These are phyloP conservation scores for Schwanniomyces vanrijiae DNA, from an alignment of 805 yeast species.

Conservation along the genomic window DNA sequence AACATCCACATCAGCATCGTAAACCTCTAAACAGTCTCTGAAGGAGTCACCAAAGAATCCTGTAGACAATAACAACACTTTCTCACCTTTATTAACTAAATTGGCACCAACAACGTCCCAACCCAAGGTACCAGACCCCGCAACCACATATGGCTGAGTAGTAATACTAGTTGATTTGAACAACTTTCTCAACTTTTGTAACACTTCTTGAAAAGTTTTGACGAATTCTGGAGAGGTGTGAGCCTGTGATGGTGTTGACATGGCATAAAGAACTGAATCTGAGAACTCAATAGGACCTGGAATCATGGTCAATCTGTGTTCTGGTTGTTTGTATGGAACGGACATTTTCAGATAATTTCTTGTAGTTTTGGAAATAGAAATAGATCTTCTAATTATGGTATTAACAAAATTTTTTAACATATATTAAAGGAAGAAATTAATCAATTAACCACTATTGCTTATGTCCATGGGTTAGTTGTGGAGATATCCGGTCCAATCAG, in stretches of 20 bases:
- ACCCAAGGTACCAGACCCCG: slow-evolving; percentile 94
- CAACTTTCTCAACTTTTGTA: slow-evolving; percentile 66
- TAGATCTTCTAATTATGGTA: background rate
- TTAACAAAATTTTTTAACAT: background rate
- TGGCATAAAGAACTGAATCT: slow-evolving; percentile 73
- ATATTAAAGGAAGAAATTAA: background rate
- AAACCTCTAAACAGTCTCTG: slow-evolving; percentile 70
- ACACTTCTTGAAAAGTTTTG: slow-evolving; percentile 65
- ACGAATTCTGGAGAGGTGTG: slow-evolving; percentile 88
- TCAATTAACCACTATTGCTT: background rate
- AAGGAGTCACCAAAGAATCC: slow-evolving; percentile 88
- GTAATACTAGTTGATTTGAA: slow-evolving; percentile 64
- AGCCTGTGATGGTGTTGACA: slow-evolving; percentile 82
- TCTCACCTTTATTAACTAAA: slow-evolving; percentile 61
- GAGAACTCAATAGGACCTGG: slow-evolving; percentile 90
- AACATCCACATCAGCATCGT: slow-evolving; percentile 76
- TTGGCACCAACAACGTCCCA: slow-evolving; percentile 91
- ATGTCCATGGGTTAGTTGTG: background rate
- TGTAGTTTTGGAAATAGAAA: background rate
- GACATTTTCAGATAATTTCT: slow-evolving; percentile 22
- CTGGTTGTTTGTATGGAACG: slow-evolving; percentile 39
- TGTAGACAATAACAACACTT: slow-evolving; percentile 79
- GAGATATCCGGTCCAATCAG: background rate
- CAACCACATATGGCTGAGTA: slow-evolving; percentile 76
- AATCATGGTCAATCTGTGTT: slow-evolving; percentile 55